Evolutionary conservation across 768 basidiomycete species (phyloP).

Genomic region (Tylopilus vinaceipallidus): DNA sequence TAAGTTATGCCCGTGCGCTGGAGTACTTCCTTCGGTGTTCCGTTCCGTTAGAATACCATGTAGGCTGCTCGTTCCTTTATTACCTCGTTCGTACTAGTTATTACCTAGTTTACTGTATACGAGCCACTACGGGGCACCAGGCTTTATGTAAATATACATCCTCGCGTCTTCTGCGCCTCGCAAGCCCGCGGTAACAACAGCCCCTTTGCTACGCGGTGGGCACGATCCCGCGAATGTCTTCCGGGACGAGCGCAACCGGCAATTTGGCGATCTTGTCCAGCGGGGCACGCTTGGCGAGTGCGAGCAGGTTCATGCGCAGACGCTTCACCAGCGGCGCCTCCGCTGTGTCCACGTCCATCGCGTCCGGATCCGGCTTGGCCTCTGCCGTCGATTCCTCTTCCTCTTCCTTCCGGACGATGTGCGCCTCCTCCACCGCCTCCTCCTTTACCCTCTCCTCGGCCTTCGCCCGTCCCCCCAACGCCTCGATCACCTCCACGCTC

Average conservation of each 20-base stretch:
- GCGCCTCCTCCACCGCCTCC: neutral
- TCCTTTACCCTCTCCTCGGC: neutral
- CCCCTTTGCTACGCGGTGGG: conserved; percentile 40
- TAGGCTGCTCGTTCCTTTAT: neutral
- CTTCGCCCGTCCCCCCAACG: conserved; percentile 25
- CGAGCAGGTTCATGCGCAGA: conserved; percentile 70
- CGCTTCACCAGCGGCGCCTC: conserved; percentile 56
- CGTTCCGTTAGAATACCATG: conserved; percentile 3
- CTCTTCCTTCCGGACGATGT: conserved; percentile 10
- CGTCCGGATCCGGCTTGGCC: neutral
- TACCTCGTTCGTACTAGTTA: conserved; percentile 9
- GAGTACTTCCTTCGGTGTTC: neutral
- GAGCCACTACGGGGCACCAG: conserved; percentile 4
- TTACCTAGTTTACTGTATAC: conserved; percentile 13
- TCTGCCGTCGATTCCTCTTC: conserved; percentile 14
- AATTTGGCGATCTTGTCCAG: conserved; percentile 65
- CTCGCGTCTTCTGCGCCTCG: neutral
- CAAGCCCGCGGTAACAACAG: no score
- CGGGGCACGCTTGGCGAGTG: conserved; percentile 75
- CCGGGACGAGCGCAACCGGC: conserved; percentile 64
- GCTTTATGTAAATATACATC: neutral
- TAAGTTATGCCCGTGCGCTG: neutral
- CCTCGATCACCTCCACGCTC: conserved; percentile 51
- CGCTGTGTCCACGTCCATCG: conserved; percentile 2
- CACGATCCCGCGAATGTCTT: conserved; percentile 60